A percentile compares a stretch with the other conserved stretches of the same genome.
phyloP scores from a whole-genome alignment of 1,284 basidiomycete genomes.

The Apiotrichum porosum region DNA sequence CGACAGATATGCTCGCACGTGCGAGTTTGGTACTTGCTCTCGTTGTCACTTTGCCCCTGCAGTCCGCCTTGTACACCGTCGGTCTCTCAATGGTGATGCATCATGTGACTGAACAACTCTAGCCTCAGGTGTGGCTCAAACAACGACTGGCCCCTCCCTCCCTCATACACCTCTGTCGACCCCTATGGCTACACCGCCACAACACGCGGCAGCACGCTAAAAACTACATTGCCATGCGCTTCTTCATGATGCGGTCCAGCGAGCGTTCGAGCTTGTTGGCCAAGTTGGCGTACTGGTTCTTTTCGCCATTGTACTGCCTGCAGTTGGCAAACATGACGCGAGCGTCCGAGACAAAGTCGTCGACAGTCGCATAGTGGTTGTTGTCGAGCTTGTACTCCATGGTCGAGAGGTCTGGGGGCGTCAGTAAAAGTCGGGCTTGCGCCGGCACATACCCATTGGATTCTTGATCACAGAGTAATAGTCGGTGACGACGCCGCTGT shows the following conservation, averaged over 20 bases:
- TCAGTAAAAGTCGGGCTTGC: neutral
- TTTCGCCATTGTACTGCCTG: slow-evolving; percentile 79
- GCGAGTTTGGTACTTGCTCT: no score
- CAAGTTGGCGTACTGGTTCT: slow-evolving; percentile 77
- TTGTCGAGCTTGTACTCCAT: slow-evolving; percentile 91
- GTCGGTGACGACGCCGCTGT: slow-evolving; percentile 75
- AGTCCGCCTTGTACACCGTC: no score
- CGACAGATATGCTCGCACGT: no score
- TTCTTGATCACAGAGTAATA: slow-evolving; percentile 87
- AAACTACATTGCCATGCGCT: slow-evolving; percentile 30
- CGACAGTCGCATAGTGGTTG: slow-evolving; percentile 66
- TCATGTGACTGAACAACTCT: no score
- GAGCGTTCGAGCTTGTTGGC: slow-evolving; percentile 72
- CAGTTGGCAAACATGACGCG: slow-evolving; percentile 89
- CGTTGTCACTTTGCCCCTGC: no score
- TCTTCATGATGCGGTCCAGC: slow-evolving; percentile 48
- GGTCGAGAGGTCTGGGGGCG: slow-evolving; percentile 75
- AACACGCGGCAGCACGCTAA: no score
- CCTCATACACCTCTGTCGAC: no score
- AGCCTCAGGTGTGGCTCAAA: no score
- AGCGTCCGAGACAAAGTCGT: slow-evolving; percentile 74
- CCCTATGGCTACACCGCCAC: no score
- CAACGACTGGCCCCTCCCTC: no score
- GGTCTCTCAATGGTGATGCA: no score
- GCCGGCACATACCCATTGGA: slow-evolving; percentile 79